These are phyloP conservation scores for Mucor velutinosus DNA, from an alignment of 371 early-diverging fungal genomes.

Conservation along the genomic window DNA sequence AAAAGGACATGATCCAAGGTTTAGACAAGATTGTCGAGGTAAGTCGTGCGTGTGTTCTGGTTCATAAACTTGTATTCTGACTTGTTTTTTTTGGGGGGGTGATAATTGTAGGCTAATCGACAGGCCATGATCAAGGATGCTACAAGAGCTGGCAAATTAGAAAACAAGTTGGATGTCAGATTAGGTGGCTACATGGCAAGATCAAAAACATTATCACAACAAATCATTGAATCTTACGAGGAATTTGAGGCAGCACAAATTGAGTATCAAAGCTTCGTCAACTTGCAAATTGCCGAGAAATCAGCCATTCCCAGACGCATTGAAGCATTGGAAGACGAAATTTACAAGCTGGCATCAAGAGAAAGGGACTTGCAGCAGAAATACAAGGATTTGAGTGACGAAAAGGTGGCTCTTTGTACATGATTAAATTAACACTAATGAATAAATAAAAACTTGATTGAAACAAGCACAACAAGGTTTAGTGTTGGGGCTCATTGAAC, in stretches of 20 bases:
- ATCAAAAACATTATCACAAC: slow-evolving; percentile 60
- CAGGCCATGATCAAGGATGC: slow-evolving; percentile 80
- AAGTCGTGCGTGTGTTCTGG: not conserved
- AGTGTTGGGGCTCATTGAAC: not conserved
- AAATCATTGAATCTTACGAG: slow-evolving; percentile 62
- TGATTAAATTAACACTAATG: not conserved
- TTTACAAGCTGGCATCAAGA: slow-evolving; percentile 57
- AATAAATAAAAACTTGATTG: not conserved
- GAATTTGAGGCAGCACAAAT: slow-evolving; percentile 66
- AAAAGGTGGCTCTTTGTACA: slow-evolving; percentile 34
- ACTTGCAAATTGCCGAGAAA: slow-evolving; percentile 59
- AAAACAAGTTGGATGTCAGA: slow-evolving; percentile 77
- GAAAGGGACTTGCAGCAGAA: slow-evolving; percentile 76
- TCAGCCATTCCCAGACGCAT: slow-evolving; percentile 71
- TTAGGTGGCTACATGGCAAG: slow-evolving; percentile 83
- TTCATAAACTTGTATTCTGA: not conserved
- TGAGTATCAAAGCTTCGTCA: slow-evolving; percentile 68
- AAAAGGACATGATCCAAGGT: slow-evolving; percentile 46
- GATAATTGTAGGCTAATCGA: slow-evolving; percentile 54
- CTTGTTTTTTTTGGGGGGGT: not conserved
- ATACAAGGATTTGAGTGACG: slow-evolving; percentile 66
- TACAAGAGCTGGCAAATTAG: slow-evolving; percentile 78
- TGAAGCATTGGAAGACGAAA: slow-evolving; percentile 68
- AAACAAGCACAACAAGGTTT: not conserved
- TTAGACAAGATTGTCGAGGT: slow-evolving; percentile 50